Base-by-base conservation (phyloP, 2,329 filamentous ascomycete species). In the Pyrenophora teres region DNA sequence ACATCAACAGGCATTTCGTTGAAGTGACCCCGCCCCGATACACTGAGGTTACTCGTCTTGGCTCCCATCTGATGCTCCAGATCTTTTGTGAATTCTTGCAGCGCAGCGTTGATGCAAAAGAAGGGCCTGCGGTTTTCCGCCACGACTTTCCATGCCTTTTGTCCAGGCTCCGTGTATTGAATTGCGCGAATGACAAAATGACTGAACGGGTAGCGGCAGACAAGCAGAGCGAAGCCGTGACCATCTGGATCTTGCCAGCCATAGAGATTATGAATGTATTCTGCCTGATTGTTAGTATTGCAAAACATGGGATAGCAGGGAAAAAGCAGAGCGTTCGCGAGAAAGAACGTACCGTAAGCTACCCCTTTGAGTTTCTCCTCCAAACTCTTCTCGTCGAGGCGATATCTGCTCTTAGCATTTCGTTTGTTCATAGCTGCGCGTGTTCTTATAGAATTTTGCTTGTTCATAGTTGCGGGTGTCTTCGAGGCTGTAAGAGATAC, bases 11-110 rank as follows among this genome's bases (percentile, higher is more conserved):
- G 8, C 23, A 25, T 25, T 6, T 8, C 23, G 23, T 3, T 25
- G 2, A 25, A 25, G 6, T 25, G 23, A 25, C 8, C 3, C 23
- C 8, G 23, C 23, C 23, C 23, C 8, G 6, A 7, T 9, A 25
- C 8, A 25, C 23, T 25, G 23, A 25, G 8, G 6, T 7, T 27
- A 4, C 27, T 37, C 51, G 46, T 54, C 41, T 50, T 4, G 6
- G 4, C 33, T 5, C 27, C 41, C 51, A 50, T 54, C 41, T 50
- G 8, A 0, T 46, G 31, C 41, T 50, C 46, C 46, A 50, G 19
- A 9, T 50, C 46, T 25, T 50, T 54, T 3, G 35, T 15, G 3
- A 54, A 50, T 13, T 46, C 46, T 25, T 54, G 41, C 36, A 50
- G 32, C 31, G 42, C 46, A 15, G 38, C 25, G 5, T 31, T 13